Conservation (phyloP, 106 monocot genomes). For the Ottelia alismoides region DNA sequence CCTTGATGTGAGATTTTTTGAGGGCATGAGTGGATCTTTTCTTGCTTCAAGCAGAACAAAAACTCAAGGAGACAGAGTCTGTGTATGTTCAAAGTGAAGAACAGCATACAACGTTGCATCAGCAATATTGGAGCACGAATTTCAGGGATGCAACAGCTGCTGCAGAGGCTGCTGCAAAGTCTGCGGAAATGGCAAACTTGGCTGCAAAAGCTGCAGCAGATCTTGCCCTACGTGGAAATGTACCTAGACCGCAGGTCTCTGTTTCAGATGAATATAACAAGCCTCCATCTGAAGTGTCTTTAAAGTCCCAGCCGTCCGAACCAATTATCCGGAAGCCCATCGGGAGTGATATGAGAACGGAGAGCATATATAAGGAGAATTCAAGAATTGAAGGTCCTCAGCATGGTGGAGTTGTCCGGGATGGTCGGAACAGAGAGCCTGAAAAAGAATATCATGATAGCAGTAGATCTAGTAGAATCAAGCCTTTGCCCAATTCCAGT, state of each 20-base stretch:
- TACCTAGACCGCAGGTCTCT: not conserved
- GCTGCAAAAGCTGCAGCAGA: slow-evolving; percentile 86
- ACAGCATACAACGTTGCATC: slow-evolving; percentile 13
- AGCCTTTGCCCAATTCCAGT: too few relatives aligned
- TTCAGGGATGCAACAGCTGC: slow-evolving; percentile 80
- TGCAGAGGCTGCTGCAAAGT: slow-evolving; percentile 80
- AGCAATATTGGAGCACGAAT: slow-evolving; percentile 34
- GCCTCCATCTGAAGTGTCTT: too few relatives aligned
- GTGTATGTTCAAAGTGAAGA: slow-evolving; percentile 7
- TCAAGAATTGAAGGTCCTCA: too few relatives aligned
- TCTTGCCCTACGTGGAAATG: slow-evolving; percentile 40
- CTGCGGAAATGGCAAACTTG: slow-evolving; percentile 73
- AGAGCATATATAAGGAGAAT: not conserved
- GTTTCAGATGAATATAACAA: not conserved
- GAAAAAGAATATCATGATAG: too few relatives aligned
- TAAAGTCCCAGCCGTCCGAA: too few relatives aligned
- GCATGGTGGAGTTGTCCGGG: too few relatives aligned
- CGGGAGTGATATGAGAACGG: not conserved
- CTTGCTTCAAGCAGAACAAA: slow-evolving; percentile 13
- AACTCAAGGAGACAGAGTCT: slow-evolving; percentile 2
- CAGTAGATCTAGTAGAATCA: too few relatives aligned
- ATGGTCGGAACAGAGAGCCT: too few relatives aligned
- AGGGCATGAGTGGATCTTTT: not conserved
- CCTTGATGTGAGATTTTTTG: not conserved
- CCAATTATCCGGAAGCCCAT: not conserved